Evolutionary conservation across 371 early-diverging fungal genomes (phyloP).

Genomic region (Coemansia sp.): DNA sequence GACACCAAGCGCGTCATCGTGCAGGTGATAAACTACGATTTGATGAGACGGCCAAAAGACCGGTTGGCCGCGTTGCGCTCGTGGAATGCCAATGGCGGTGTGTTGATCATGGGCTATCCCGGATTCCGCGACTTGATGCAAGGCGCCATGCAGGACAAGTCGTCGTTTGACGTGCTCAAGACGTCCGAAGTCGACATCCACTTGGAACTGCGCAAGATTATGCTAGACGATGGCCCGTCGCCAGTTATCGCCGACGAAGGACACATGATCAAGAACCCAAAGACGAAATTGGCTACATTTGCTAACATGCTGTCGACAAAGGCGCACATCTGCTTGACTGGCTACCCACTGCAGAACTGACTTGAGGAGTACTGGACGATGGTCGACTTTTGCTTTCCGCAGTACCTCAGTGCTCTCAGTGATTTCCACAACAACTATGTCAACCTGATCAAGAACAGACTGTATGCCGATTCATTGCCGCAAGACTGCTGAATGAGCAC

Average conservation of each 20-base stretch:
- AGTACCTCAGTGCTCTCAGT: conserved; percentile 57
- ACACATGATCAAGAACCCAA: conserved; percentile 76
- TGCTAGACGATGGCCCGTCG: conserved; percentile 66
- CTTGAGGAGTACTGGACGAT: conserved; percentile 73
- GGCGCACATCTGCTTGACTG: conserved; percentile 78
- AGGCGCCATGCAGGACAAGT: background rate
- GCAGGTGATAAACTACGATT: conserved; percentile 30
- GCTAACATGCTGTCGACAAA: conserved; percentile 57
- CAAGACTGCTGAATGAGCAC: conserved; percentile 51
- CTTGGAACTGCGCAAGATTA: conserved; percentile 26
- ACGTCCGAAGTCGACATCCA: background rate
- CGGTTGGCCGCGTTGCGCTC: conserved; percentile 29
- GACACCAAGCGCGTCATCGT: conserved; percentile 7
- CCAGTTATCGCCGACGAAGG: conserved; percentile 84
- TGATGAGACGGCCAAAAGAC: conserved; percentile 1
- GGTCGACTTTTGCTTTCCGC: conserved; percentile 71
- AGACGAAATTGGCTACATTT: conserved; percentile 51
- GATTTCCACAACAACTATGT: conserved; percentile 63
- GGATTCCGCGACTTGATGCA: conserved; percentile 55
- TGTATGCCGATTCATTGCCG: conserved; percentile 61
- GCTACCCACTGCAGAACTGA: conserved; percentile 87
- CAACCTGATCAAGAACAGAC: conserved; percentile 66
- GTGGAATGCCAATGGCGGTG: conserved; percentile 65
- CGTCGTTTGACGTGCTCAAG: background rate
- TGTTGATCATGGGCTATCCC: conserved; percentile 68